Evolutionary conservation across 352 stramenopile species (phyloP), one percentile per base, ranked within the genome.

Genomic region (Lagenidium sp.): DNA sequence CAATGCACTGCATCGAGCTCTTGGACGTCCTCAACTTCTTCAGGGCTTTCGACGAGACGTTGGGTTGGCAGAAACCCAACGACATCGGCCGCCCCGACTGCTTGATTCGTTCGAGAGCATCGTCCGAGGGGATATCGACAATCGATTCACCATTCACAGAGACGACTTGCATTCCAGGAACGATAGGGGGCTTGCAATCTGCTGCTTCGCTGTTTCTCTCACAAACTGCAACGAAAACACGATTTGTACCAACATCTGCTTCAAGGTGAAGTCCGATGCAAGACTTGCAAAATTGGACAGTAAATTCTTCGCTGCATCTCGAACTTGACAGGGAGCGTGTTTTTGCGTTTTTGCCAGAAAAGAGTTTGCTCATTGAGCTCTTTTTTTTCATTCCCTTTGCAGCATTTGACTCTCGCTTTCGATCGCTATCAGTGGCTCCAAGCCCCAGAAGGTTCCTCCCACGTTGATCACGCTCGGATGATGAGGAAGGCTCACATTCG

Each of bases 231-330:
- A 90, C 69, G 3, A 82, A 44, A 12, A 85, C 62, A 21, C 70
- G 65, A 52, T 69, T 84, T 1, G 65, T 75, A 39, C 65, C 70
- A 13, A 82, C 7, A 34, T 85, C 69, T 2, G 62, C 74, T 48
- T 86, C 70, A n/a, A 90, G 48, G 47, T 83, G 74, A 15, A 90
- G 54, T 0, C 77, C 77, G 36, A 82, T 70, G 20, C 71, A 70
- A 23, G 78, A 47, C 43, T 82, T 69, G 16, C 53, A 46, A 41
- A 90, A 90, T n/a, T 63, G 38, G 13, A 90, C 40, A 0, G 44
- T 45, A 50, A 87, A 73, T 24, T 86, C 71, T 32, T 76, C 65
- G 8, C 11, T 24, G 2, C 6, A 10, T 16, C 19, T 15, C 10
- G 26, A 28, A 35, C 37, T 34, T 12, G 37, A 42, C 18, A 38